Conservation (phyloP, 2,329 filamentous ascomycete genomes). For the Cladorrhinum sp. region DNA sequence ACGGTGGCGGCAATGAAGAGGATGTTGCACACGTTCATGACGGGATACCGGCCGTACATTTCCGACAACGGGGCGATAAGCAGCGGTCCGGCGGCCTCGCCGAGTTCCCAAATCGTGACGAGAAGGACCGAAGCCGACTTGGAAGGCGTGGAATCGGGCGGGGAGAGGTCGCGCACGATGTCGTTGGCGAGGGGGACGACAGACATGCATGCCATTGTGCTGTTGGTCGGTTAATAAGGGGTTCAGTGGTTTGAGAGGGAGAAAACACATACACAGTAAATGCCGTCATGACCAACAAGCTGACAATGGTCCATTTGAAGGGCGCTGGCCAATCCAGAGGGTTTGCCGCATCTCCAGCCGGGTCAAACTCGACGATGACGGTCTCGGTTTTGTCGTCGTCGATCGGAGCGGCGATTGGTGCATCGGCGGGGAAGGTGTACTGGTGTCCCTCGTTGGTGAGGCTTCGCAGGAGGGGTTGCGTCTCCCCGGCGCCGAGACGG, state of each 20-base stretch:
- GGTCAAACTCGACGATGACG: slow-evolving; percentile 41
- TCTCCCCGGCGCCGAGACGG: slow-evolving; percentile 15
- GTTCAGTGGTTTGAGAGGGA: not conserved
- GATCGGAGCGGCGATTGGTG: not conserved
- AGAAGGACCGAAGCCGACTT: slow-evolving; percentile 56
- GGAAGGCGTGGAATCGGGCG: slow-evolving; percentile 31
- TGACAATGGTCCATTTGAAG: slow-evolving; percentile 54
- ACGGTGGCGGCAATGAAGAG: slow-evolving; percentile 50
- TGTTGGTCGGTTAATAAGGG: slow-evolving; percentile 26
- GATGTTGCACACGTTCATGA: slow-evolving; percentile 52
- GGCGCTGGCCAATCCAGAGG: slow-evolving; percentile 50
- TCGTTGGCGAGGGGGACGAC: slow-evolving; percentile 51
- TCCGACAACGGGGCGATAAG: slow-evolving; percentile 63
- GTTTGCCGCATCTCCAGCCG: slow-evolving; percentile 46
- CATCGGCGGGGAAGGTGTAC: not conserved
- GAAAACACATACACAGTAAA: slow-evolving; percentile 50
- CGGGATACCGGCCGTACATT: slow-evolving; percentile 52
- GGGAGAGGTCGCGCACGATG: slow-evolving; percentile 47
- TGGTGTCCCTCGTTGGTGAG: slow-evolving; percentile 19
- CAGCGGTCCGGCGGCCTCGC: slow-evolving; percentile 58
- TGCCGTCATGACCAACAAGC: slow-evolving; percentile 50
- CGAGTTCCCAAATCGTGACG: slow-evolving; percentile 68
- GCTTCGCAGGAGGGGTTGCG: slow-evolving; percentile 21
- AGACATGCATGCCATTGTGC: slow-evolving; percentile 56
- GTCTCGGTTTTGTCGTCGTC: slow-evolving; percentile 1